These are phyloP conservation scores for Pseudocercospora macadamiae DNA, from an alignment of 2,329 filamentous ascomycete species.

Conservation along the genomic window DNA sequence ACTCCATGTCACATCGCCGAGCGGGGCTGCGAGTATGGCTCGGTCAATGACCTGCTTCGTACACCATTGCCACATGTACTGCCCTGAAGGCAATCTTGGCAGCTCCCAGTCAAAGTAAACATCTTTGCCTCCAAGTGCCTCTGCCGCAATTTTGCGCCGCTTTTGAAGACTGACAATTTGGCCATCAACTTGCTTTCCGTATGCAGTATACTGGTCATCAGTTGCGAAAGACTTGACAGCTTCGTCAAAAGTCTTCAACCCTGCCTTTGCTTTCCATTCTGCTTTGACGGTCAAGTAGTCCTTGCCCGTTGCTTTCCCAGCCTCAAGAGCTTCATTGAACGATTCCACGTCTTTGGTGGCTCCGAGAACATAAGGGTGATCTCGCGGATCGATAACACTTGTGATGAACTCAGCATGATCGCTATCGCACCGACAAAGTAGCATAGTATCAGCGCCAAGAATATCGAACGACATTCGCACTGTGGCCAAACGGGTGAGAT, in stretches of 20 bases:
- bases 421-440: constrained; percentile 18
- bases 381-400: constrained; percentile 12
- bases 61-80: constrained; percentile 19
- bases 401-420: constrained; percentile 18
- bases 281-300: constrained; percentile 15
- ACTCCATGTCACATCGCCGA: constrained; percentile 17
- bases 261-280: constrained; percentile 14
- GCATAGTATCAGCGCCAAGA: constrained; percentile 14
- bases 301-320: constrained; percentile 8
- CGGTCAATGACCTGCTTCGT: constrained; percentile 17
- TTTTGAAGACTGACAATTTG: constrained; percentile 11
- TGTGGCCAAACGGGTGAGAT: constrained; percentile 14
- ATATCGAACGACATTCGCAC: constrained; percentile 18
- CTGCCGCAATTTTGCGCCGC: constrained; percentile 6
- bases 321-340: constrained; percentile 13
- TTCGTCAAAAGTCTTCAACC: constrained; percentile 13
- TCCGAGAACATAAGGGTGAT: constrained; percentile 17
- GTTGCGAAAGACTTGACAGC: constrained; percentile 4
- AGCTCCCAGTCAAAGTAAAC: constrained; percentile 16
- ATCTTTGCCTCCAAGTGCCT: constrained; percentile 4
- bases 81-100: constrained; percentile 9
- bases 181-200: constrained; percentile 3
- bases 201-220: constrained; percentile 2
- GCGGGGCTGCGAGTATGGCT: constrained; percentile 13
- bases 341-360: constrained; percentile 14